phyloP scores from a whole-genome alignment of 805 yeast species.

The Hanseniaspora thailandica region DNA sequence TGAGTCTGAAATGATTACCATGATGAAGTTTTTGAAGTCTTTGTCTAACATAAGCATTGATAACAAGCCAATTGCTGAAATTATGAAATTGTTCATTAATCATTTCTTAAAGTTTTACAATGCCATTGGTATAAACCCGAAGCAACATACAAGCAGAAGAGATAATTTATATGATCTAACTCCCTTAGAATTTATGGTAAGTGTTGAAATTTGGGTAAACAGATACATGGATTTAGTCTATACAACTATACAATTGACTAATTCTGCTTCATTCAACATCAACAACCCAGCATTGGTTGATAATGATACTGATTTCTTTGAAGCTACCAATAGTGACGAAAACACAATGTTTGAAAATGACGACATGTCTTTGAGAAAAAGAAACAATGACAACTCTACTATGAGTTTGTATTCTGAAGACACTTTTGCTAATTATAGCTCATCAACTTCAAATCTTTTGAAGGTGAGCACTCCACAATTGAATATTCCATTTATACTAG shows the following conservation, averaged over 20 bases:
- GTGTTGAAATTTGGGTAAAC: conserved; percentile 4
- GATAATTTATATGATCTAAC: conserved; percentile 1
- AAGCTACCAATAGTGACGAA: neutral
- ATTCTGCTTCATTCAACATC: neutral
- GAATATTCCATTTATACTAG: neutral
- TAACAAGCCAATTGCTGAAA: neutral
- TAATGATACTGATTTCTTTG: neutral
- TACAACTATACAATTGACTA: neutral
- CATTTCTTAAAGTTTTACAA: conserved; percentile 1
- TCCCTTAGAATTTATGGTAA: conserved; percentile 10
- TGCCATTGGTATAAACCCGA: neutral
- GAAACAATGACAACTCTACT: neutral
- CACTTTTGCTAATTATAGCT: neutral
- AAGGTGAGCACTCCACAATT: neutral
- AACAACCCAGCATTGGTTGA: neutral
- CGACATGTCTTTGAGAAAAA: neutral
- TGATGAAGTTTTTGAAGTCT: neutral
- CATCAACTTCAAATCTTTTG: neutral
- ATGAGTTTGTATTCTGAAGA: conserved; percentile 1
- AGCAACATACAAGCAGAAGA: neutral
- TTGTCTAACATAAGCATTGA: neutral
- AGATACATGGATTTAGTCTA: conserved; percentile 8
- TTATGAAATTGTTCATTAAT: neutral
- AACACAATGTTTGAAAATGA: neutral
- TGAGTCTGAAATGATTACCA: neutral